These are phyloP conservation scores for Echites panduratus DNA, from an alignment of 257 asterid species.

Conservation along the genomic window DNA sequence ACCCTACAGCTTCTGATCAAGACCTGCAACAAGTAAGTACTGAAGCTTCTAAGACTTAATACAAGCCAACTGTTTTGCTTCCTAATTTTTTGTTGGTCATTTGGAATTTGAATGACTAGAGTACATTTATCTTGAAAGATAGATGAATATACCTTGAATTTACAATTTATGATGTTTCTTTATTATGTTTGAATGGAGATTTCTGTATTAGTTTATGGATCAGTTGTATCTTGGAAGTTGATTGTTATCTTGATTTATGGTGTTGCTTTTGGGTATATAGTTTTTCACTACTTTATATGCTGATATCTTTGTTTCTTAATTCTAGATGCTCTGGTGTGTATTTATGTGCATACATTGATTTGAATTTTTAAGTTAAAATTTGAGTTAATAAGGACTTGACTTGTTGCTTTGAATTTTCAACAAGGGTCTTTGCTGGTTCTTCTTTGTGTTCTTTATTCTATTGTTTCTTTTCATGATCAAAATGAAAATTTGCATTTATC, in stretches of 20 bases:
- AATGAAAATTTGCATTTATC: no score
- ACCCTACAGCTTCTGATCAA: constrained; percentile 92
- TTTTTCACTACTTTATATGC: neutral
- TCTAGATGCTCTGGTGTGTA: neutral
- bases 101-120: neutral
- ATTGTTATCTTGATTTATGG: neutral
- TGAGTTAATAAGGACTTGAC: neutral
- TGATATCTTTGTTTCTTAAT: neutral
- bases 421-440: neutral
- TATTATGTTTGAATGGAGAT: neutral
- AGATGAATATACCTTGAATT: neutral
- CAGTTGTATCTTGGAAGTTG: neutral
- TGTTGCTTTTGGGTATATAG: neutral
- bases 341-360: no score
- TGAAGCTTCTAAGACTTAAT: constrained; percentile 1
- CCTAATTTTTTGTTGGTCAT: neutral
- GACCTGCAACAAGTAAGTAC: constrained; percentile 86
- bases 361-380: neutral
- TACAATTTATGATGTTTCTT: neutral
- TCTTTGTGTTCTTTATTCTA: neutral
- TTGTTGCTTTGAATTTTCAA: no score
- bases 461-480: neutral
- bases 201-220: neutral
- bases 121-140: neutral
- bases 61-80: neutral